A percentile compares a stretch with the other conserved stretches of the same genome.
phyloP scores from a whole-genome alignment of 495 filamentous ascomycete species.

The Thermothielavioides terrestris region DNA sequence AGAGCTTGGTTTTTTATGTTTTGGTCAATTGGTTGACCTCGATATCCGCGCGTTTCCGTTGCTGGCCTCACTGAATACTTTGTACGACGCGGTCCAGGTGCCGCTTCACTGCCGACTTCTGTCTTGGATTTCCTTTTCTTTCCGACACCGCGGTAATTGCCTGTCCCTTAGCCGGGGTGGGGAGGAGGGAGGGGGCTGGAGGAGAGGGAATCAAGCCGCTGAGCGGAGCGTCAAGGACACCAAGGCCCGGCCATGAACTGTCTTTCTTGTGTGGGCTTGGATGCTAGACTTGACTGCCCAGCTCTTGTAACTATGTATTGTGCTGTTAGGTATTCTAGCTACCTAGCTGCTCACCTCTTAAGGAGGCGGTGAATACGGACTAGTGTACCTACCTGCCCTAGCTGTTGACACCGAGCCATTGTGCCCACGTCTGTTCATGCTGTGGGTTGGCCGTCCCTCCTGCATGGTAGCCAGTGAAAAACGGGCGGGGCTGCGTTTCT shows the following conservation, averaged over 20 bases:
- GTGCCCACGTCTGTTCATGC: too few relatives aligned
- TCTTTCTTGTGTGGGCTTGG: not conserved
- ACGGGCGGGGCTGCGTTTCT: too few relatives aligned
- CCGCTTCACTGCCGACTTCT: too few relatives aligned
- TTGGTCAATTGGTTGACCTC: not conserved
- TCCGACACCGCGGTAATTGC: too few relatives aligned
- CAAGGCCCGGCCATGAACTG: not conserved
- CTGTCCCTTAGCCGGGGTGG: not conserved
- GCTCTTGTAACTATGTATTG: not conserved
- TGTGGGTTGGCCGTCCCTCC: too few relatives aligned
- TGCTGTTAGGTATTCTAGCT: not conserved
- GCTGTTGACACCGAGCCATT: too few relatives aligned
- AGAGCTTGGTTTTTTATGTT: slow-evolving; percentile 2
- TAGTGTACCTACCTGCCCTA: too few relatives aligned
- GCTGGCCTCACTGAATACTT: too few relatives aligned
- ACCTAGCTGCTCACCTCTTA: not conserved
- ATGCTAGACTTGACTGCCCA: not conserved
- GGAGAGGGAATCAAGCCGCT: not conserved
- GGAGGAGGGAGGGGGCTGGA: not conserved
- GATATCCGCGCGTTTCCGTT: not conserved
- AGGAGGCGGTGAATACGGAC: not conserved
- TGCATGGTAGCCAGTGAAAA: too few relatives aligned
- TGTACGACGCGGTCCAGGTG: too few relatives aligned
- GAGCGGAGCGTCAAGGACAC: not conserved
- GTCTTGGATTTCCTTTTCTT: too few relatives aligned